Percentiles rank a stretch among this genome's conserved stretches.
Evolutionary conservation across 257 asterid genomes (phyloP).

Genomic region (Fraxinus cuspidata): DNA sequence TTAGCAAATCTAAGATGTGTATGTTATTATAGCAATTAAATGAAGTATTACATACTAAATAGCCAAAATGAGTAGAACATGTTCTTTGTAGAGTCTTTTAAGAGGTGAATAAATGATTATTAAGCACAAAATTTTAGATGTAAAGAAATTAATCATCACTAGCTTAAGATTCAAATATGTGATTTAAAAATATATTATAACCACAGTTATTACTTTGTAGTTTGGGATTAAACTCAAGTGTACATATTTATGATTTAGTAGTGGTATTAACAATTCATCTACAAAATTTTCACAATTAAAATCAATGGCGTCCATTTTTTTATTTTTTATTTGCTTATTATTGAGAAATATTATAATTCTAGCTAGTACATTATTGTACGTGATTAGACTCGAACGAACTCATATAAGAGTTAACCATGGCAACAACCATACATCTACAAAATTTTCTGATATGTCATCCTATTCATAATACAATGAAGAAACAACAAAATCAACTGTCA

Average conservation of each 20-base stretch:
- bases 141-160: not conserved
- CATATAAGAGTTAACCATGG: not conserved
- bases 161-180: not conserved
- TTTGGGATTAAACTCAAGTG: not conserved
- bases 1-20: not conserved
- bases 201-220: no score
- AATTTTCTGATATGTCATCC: not conserved
- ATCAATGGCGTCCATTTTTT: no score
- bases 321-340: not conserved
- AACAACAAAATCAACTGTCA: no score
- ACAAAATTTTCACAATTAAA: not conserved
- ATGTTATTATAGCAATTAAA: not conserved
- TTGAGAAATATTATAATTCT: not conserved
- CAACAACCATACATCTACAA: not conserved
- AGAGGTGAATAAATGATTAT: not conserved
- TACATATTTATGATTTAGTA: no score
- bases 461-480: no score
- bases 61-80: not conserved
- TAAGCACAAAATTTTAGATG: not conserved
- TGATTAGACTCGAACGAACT: not conserved
- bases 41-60: not conserved
- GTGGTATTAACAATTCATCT: not conserved
- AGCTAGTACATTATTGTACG: not conserved
- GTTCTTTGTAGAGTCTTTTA: not conserved
- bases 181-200: no score